phyloP scores from a whole-genome alignment of 1,139 yeast genomes.

The Hansenula lynferdii region DNA sequence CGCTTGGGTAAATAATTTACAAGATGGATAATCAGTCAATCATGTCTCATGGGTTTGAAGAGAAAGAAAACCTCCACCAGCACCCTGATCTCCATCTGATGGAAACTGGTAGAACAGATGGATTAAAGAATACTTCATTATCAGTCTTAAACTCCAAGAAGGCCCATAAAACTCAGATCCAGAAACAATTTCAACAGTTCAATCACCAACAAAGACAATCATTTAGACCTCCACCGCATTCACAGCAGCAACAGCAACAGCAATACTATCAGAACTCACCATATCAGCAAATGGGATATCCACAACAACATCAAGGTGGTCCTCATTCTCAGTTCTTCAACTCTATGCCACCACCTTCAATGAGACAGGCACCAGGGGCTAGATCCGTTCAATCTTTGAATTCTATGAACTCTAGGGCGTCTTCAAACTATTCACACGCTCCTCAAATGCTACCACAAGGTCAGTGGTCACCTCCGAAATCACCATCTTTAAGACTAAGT shows the following conservation, averaged over 20 bases:
- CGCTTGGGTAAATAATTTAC: no score
- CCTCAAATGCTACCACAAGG: constrained; percentile 1
- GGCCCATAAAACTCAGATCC: constrained; percentile 17
- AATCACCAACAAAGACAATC: constrained; percentile 5
- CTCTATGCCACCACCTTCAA: constrained; percentile 8
- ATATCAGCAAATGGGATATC: not conserved
- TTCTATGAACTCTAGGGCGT: not conserved
- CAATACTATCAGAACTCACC: constrained; percentile 1
- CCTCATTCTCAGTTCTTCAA: constrained; percentile 1
- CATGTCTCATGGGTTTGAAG: not conserved
- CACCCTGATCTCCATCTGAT: constrained; percentile 1
- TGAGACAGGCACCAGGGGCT: not conserved
- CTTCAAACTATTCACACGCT: not conserved
- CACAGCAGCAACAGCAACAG: constrained; percentile 2
- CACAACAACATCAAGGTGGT: not conserved
- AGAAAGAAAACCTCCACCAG: not conserved
- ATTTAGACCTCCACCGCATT: not conserved
- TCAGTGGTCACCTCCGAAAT: constrained; percentile 1
- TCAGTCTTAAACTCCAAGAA: constrained; percentile 18
- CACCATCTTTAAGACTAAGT: not conserved
- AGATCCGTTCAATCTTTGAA: not conserved
- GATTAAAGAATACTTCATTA: constrained; percentile 18
- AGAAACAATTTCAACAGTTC: constrained; percentile 20
- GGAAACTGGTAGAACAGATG: constrained; percentile 12
- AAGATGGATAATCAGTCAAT: constrained; percentile 1